Conservation (phyloP, 2,329 filamentous ascomycete genomes). For the Daldinia sp. region DNA sequence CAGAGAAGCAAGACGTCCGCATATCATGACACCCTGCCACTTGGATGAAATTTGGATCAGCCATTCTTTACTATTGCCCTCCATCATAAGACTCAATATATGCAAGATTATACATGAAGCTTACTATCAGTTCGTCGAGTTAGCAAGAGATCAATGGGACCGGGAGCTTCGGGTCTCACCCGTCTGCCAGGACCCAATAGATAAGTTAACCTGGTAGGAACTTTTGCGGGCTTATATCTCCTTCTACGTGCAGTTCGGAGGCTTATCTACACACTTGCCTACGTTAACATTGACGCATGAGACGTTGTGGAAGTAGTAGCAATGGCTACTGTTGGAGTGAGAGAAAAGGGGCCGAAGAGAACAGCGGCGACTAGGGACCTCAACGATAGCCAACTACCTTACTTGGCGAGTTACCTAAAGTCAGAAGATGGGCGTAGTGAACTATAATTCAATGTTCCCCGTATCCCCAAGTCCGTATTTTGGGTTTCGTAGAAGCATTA, state of each 20-base stretch:
- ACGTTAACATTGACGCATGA: neutral
- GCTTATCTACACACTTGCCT: neutral
- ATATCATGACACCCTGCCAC: neutral
- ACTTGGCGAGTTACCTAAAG: neutral
- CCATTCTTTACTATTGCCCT: constrained; percentile 4
- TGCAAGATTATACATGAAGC: constrained; percentile 19
- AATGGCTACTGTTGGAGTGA: neutral
- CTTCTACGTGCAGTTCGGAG: constrained; percentile 15
- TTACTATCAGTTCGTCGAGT: constrained; percentile 26
- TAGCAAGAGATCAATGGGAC: neutral
- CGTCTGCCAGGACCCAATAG: neutral
- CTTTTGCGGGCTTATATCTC: neutral
- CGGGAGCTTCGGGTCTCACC: constrained; percentile 4
- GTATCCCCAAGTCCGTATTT: neutral
- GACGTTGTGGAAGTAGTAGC: neutral
- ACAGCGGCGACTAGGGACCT: neutral
- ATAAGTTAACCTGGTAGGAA: neutral
- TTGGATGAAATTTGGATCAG: neutral
- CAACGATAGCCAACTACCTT: neutral
- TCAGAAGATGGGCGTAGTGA: neutral
- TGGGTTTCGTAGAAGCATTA: neutral
- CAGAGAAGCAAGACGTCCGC: neutral
- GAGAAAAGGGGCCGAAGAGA: constrained; percentile 1
- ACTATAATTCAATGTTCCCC: neutral
- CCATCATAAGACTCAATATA: constrained; percentile 1